Conservation (phyloP, 768 basidiomycete species). For the Sarcomyxa edulis region DNA sequence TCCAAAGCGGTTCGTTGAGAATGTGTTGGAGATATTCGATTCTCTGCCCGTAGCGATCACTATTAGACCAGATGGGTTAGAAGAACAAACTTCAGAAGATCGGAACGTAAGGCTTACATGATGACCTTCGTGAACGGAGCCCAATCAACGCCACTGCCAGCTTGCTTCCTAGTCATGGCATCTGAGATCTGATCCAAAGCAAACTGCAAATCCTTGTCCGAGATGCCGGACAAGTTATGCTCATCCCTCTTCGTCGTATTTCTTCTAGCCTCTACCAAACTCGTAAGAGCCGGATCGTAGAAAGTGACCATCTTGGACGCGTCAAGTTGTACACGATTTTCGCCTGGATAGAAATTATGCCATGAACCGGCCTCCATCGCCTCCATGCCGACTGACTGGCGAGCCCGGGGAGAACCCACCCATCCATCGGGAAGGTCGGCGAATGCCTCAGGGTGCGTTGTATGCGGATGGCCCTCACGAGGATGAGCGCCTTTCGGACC, state of each 20-base stretch:
- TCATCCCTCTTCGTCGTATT: conserved; percentile 13
- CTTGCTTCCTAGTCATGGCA: conserved; percentile 5
- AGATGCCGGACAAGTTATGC: conserved; percentile 21
- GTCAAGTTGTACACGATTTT: conserved; percentile 27
- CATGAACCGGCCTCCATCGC: conserved; percentile 21
- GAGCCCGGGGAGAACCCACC: too few species aligned
- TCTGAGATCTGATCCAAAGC: conserved; percentile 12
- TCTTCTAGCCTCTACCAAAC: conserved; percentile 19
- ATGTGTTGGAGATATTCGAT: too few species aligned
- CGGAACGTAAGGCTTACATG: too few species aligned
- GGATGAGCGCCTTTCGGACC: neutral
- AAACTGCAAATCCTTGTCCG: conserved; percentile 12
- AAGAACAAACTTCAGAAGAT: too few species aligned
- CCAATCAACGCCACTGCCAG: conserved; percentile 30
- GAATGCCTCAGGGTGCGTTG: neutral
- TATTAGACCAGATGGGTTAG: too few species aligned
- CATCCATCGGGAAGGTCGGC: conserved; percentile 1
- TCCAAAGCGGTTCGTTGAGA: too few species aligned
- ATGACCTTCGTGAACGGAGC: conserved; percentile 20
- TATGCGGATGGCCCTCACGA: neutral
- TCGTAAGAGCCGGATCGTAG: conserved; percentile 24
- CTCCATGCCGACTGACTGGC: conserved; percentile 6
- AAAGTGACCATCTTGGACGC: conserved; percentile 27
- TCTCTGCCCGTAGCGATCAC: too few species aligned
- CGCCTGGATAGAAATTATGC: conserved; percentile 29